Conservation (phyloP, 139 green algal genomes). For the Chlorella sp. region DNA sequence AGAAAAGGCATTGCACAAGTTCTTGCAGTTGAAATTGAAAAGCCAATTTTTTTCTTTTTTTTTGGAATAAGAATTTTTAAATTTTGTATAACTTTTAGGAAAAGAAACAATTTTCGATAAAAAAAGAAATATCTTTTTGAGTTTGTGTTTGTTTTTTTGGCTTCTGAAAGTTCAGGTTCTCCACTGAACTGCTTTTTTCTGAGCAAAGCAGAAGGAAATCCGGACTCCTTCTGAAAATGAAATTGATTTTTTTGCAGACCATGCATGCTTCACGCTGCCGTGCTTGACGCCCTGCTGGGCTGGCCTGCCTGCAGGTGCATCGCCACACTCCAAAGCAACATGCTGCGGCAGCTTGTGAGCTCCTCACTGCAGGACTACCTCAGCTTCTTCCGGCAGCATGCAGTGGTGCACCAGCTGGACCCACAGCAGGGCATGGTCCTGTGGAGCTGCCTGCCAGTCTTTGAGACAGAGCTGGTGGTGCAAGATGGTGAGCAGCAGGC, state of each 20-base stretch:
- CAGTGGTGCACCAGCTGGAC: slow-evolving; percentile 30
- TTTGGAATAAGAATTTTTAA: slow-evolving; percentile 11
- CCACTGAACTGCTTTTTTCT: background rate
- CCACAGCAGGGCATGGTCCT: slow-evolving; percentile 41
- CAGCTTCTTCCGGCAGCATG: slow-evolving; percentile 44
- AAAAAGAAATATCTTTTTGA: slow-evolving; percentile 5
- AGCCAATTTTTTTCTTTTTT: slow-evolving; percentile 10
- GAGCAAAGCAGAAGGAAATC: slow-evolving; percentile 9
- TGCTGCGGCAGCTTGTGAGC: slow-evolving; percentile 57
- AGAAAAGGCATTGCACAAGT: too few relatives aligned
- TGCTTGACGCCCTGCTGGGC: too few relatives aligned
- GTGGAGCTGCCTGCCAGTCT: slow-evolving; percentile 43
- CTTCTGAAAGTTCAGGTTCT: background rate
- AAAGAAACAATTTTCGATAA: background rate
- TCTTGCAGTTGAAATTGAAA: slow-evolving; percentile 1
- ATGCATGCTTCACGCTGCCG: too few relatives aligned
- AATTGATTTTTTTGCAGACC: too few relatives aligned
- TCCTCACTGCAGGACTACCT: slow-evolving; percentile 38
- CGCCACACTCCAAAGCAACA: slow-evolving; percentile 60
- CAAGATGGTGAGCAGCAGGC: slow-evolving; percentile 27
- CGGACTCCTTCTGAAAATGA: slow-evolving; percentile 6
- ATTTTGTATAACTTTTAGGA: background rate
- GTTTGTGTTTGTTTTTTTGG: slow-evolving; percentile 1
- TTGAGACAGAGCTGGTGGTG: slow-evolving; percentile 52
- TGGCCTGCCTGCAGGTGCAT: too few relatives aligned